Evolutionary conservation across 2,329 filamentous ascomycete species (phyloP).

Genomic region (Venturia carpophila): DNA sequence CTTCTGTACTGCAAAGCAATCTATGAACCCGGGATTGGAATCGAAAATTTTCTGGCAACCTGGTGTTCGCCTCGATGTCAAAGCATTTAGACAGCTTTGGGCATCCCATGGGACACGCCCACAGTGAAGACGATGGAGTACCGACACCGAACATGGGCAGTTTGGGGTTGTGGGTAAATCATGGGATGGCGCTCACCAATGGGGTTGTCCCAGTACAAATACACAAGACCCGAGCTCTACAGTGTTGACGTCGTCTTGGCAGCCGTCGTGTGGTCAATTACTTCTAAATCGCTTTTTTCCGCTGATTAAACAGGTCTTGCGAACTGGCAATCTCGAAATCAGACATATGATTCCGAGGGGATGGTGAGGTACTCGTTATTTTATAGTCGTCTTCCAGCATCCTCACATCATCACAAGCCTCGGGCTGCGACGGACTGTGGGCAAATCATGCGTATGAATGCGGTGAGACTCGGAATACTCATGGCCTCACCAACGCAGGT

Average conservation of each 20-base stretch:
- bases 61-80: background rate
- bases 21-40: too few species aligned
- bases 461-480: background rate
- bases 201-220: background rate
- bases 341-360: too few species aligned
- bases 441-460: background rate
- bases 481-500: background rate
- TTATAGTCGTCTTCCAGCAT: background rate
- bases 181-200: background rate
- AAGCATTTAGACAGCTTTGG: too few species aligned
- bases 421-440: background rate
- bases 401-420: conserved; percentile 9
- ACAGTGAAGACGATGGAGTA: background rate
- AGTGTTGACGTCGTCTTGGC: background rate
- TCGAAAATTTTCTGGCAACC: background rate
- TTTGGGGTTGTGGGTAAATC: background rate
- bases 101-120: background rate
- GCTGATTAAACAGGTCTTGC: too few species aligned
- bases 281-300: too few species aligned
- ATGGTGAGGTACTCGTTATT: background rate
- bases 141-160: background rate
- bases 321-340: too few species aligned
- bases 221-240: background rate
- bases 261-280: background rate
- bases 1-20: too few species aligned